Evolutionary conservation across 805 yeast species (phyloP), one percentile per base, ranked within the genome.

Genomic region (Kodamaea laetipori): DNA sequence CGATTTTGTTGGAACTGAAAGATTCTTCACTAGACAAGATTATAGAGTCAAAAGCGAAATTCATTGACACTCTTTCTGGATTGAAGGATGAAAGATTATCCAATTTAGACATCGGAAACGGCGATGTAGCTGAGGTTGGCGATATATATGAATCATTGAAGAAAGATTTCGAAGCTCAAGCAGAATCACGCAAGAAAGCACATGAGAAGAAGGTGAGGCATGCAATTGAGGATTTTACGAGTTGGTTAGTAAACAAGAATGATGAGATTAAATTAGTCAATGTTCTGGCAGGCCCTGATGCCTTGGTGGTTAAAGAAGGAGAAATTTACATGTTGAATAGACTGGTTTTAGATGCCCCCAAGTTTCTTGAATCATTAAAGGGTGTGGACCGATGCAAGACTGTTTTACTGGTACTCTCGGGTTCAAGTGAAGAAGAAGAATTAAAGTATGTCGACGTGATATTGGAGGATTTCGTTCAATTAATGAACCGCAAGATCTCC

Each of bases 61-160:
- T 66, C 37, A 34, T 57, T 4, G 44, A 45, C 3, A 31, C 42
- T 2, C 39, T 69, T 12, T 31, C 43, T 1, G 16, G 37, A n/a
- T 35, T 57, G 16, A 54, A 58, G 16, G 73, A 68, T 44, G 65
- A 64, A 9, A 47, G 71, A 28, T 51, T 68, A 11, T 41, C 54
- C 3, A 47, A 49, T 15, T 48, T 66, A 28, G 58, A 60, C 33
- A 31, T 61, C 36, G 25, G 55, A 53, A 5, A 49, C 46, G 4
- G 50, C 45, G 8, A 21, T 21, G 8, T 6, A 21, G 8, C 24
- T 21, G 73, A 67, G 32, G 39, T 65, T 3, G 54, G 46, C 3
- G 44, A 56, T 15, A 60, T 70, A 9, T 65, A 59, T 38, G 61
- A 59, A 6, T 55, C 54, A 5, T 47, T 70, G 35, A 56, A 55